Conservation (phyloP, 2,329 filamentous ascomycete genomes). For the Pseudocercospora eumusae region DNA sequence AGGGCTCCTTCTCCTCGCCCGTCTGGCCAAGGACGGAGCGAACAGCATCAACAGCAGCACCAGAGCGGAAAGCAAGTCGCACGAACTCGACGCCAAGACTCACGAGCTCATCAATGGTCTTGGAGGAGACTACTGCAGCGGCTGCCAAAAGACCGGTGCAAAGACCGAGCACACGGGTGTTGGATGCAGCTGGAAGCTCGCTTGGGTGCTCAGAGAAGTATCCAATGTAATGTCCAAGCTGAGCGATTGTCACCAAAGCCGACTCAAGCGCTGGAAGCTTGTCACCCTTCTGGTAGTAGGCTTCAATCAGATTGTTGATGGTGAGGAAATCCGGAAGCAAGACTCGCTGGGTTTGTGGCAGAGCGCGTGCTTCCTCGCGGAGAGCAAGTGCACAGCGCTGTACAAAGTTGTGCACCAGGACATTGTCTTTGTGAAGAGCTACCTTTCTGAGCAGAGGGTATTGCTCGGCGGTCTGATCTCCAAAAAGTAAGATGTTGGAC, state of each 20-base stretch:
- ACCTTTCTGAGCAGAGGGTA: constrained; percentile 60
- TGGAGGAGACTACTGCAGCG: constrained; percentile 64
- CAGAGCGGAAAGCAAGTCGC: constrained; percentile 66
- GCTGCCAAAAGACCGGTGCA: constrained; percentile 72
- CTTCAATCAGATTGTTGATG: constrained; percentile 65
- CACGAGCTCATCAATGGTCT: constrained; percentile 62
- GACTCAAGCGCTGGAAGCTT: constrained; percentile 66
- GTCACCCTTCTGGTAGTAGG: constrained; percentile 58
- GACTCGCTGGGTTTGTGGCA: constrained; percentile 59
- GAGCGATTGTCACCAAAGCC: constrained; percentile 64
- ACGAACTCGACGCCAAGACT: constrained; percentile 65
- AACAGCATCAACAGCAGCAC: constrained; percentile 48
- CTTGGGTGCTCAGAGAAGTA: constrained; percentile 56
- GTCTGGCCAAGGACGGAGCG: constrained; percentile 55
- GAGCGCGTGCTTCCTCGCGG: constrained; percentile 59
- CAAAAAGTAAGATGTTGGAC: constrained; percentile 62
- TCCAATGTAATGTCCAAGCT: constrained; percentile 70
- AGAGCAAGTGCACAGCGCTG: constrained; percentile 60
- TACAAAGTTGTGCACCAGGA: constrained; percentile 64
- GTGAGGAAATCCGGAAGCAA: constrained; percentile 64
- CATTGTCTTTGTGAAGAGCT: constrained; percentile 53
- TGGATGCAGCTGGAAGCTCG: constrained; percentile 54
- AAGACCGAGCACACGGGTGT: constrained; percentile 60
- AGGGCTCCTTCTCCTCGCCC: constrained; percentile 60
- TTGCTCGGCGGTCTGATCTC: constrained; percentile 70